Evolutionary conservation across 176 grass and related monocot species (phyloP).

Genomic region (Lolium perenne): DNA sequence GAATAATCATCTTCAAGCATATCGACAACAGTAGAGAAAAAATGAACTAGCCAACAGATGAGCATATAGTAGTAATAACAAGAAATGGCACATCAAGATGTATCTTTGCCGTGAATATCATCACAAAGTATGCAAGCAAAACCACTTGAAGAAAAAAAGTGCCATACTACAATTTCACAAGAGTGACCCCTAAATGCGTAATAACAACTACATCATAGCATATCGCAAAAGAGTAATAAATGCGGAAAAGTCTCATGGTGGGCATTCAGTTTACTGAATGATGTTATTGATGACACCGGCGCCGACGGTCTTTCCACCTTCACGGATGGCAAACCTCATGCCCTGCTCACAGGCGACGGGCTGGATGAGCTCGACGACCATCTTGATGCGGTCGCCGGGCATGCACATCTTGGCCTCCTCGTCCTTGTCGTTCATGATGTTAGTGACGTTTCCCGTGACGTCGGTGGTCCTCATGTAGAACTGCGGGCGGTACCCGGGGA

Average conservation of each 20-base stretch:
- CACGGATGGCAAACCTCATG: slow-evolving; percentile 90
- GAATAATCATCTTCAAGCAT: slow-evolving; percentile 44
- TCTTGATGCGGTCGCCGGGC: slow-evolving; percentile 87
- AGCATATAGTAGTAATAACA: neutral
- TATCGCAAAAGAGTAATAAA: slow-evolving; percentile 59
- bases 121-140: slow-evolving; percentile 37
- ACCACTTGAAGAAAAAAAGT: slow-evolving; percentile 60
- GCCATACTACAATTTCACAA: slow-evolving; percentile 64
- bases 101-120: slow-evolving; percentile 53
- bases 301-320: slow-evolving; percentile 90
- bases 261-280: slow-evolving; percentile 62
- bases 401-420: slow-evolving; percentile 97
- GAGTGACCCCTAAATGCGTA: slow-evolving; percentile 56
- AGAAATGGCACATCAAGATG: slow-evolving; percentile 28
- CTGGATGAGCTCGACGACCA: slow-evolving; percentile 87
- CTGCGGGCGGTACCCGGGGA: slow-evolving; percentile 81
- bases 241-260: slow-evolving; percentile 49
- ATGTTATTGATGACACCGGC: slow-evolving; percentile 78
- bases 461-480: slow-evolving; percentile 97
- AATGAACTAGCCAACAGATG: slow-evolving; percentile 16
- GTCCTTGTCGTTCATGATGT: slow-evolving; percentile 93
- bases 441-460: slow-evolving; percentile 74
- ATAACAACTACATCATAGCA: slow-evolving; percentile 70
- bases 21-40: slow-evolving; percentile 22
- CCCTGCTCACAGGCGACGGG: slow-evolving; percentile 77